Conservation (phyloP, 306 rosid species). For the Betula pendula region DNA sequence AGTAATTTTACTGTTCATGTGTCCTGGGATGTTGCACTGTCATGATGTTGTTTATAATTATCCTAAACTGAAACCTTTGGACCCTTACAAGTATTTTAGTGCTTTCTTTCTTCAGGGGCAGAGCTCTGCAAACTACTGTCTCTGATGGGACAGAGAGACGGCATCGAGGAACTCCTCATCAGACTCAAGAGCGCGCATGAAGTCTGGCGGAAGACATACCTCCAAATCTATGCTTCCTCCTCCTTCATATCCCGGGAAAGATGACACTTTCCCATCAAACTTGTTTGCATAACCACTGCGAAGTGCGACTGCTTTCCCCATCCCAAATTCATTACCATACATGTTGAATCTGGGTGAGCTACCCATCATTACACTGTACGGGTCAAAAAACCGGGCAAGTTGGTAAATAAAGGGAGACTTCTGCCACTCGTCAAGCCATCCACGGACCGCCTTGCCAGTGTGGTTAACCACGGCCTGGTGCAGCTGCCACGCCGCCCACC, state of each 20-base stretch:
- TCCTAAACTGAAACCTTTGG: neutral
- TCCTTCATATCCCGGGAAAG: slow-evolving; percentile 45
- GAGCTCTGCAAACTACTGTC: neutral
- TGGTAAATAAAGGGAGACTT: slow-evolving; percentile 18
- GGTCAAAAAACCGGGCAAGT: slow-evolving; percentile 2
- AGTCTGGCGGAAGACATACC: slow-evolving; percentile 34
- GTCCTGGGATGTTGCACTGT: no score
- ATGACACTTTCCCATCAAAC: slow-evolving; percentile 43
- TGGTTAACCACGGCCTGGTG: slow-evolving; percentile 42
- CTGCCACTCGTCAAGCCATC: slow-evolving; percentile 25
- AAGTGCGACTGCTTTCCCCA: slow-evolving; percentile 64
- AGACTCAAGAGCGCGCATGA: slow-evolving; percentile 49
- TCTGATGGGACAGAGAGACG: slow-evolving; percentile 14
- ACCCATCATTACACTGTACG: slow-evolving; percentile 33
- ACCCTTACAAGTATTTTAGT: neutral
- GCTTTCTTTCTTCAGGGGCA: neutral
- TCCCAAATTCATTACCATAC: slow-evolving; percentile 68
- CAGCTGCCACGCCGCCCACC: slow-evolving; percentile 65
- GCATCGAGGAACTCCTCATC: slow-evolving; percentile 48
- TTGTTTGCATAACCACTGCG: slow-evolving; percentile 58
- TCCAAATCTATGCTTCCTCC: slow-evolving; percentile 72
- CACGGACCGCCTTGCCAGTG: slow-evolving; percentile 5
- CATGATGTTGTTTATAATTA: no score
- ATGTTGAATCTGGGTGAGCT: slow-evolving; percentile 62
- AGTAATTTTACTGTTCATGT: no score